Conservation (phyloP, 78 protist species). For the Dictyostelium capitatum region DNA sequence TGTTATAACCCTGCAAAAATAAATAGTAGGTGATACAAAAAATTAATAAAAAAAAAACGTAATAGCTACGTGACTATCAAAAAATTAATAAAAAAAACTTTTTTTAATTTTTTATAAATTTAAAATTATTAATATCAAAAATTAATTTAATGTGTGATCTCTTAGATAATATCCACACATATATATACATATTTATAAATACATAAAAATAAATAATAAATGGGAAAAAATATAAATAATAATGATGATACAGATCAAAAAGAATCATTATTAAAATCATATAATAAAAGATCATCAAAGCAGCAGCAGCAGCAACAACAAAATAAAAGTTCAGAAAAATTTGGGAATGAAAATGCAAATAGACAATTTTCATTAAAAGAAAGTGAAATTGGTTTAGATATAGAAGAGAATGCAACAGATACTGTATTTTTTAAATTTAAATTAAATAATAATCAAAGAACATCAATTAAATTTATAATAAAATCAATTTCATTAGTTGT, state of each 20-base stretch:
- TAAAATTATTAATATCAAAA: no score
- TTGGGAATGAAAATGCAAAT: constrained; percentile 1
- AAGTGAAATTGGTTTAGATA: neutral
- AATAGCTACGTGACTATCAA: no score
- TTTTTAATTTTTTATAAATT: no score
- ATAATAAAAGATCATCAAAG: neutral
- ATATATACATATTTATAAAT: no score
- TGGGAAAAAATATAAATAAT: neutral
- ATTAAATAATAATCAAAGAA: neutral
- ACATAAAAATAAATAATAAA: neutral
- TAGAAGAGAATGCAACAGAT: neutral
- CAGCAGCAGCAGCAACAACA: no score
- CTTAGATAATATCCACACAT: no score
- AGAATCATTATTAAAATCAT: constrained; percentile 8
- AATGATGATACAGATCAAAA: neutral
- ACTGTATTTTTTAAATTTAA: neutral
- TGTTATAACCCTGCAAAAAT: no score
- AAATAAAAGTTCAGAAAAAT: neutral
- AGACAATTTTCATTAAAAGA: neutral
- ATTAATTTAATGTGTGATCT: no score
- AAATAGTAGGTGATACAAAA: no score
- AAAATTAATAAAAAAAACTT: no score
- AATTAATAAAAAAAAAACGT: no score
- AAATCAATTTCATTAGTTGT: constrained; percentile 1
- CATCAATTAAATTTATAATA: neutral